These are phyloP conservation scores for Ascochyta koolunga DNA, from an alignment of 2,329 filamentous ascomycete species.

Conservation along the genomic window DNA sequence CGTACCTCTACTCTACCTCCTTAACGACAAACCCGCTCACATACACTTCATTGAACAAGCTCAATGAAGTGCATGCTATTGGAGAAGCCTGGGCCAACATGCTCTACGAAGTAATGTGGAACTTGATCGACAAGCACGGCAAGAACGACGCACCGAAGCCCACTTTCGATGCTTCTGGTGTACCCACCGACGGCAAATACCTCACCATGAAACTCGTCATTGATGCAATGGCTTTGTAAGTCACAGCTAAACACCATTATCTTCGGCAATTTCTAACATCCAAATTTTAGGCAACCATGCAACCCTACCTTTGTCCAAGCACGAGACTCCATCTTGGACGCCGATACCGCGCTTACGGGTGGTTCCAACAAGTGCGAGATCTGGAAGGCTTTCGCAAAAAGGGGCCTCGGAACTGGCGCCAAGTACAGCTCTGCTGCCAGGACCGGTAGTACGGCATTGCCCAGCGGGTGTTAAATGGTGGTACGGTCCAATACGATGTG, in stretches of 20 bases:
- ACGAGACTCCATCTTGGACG: constrained; percentile 62
- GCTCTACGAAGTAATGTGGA: constrained; percentile 65
- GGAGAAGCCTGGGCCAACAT: constrained; percentile 61
- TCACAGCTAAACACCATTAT: too few species aligned
- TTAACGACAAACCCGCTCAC: constrained; percentile 58
- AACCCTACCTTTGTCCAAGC: constrained; percentile 61
- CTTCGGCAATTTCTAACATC: too few species aligned
- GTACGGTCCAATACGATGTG: too few species aligned
- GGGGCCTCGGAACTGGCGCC: constrained; percentile 55
- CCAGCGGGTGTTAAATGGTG: too few species aligned
- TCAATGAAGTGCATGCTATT: constrained; percentile 52
- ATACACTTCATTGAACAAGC: constrained; percentile 53
- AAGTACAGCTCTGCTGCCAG: constrained; percentile 16
- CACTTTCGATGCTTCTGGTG: constrained; percentile 50
- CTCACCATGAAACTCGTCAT: constrained; percentile 60
- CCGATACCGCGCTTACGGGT: constrained; percentile 58
- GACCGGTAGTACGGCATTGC: too few species aligned
- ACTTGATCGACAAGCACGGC: constrained; percentile 62
- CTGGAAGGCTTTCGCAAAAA: constrained; percentile 63
- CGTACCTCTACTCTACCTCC: constrained; percentile 60
- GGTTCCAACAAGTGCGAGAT: constrained; percentile 59
- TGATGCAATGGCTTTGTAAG: constrained; percentile 56
- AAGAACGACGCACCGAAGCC: constrained; percentile 55
- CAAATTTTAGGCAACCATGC: constrained; percentile 55
- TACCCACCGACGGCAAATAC: constrained; percentile 61